Percentiles rank a stretch among this genome's conserved stretches.
phyloP scores from a whole-genome alignment of 805 yeast genomes.

The Wickerhamomyces ciferrii region DNA sequence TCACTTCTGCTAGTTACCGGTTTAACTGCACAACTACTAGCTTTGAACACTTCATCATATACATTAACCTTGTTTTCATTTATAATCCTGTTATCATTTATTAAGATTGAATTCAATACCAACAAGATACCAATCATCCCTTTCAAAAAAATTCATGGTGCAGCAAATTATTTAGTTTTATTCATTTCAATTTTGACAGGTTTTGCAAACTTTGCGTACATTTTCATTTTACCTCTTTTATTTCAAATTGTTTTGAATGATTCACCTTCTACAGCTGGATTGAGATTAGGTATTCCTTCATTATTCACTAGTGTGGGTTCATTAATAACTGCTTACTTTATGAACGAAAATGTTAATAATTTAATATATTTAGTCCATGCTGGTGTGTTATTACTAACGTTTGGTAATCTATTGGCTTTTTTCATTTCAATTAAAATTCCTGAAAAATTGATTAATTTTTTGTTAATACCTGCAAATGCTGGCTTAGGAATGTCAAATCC shows the following conservation, averaged over 20 bases:
- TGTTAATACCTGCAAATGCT: conserved; percentile 37
- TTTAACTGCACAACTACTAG: conserved; percentile 25
- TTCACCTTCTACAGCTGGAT: conserved; percentile 34
- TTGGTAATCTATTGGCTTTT: conserved; percentile 35
- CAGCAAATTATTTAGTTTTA: conserved; percentile 21
- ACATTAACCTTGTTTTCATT: conserved; percentile 9
- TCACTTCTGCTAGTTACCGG: conserved; percentile 27
- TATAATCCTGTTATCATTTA: conserved; percentile 10
- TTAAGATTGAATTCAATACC: conserved; percentile 20
- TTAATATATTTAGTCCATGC: conserved; percentile 23
- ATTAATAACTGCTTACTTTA: conserved; percentile 30
- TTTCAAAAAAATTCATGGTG: conserved; percentile 19
- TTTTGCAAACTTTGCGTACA: conserved; percentile 31
- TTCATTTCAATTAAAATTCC: conserved; percentile 29
- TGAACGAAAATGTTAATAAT: conserved; percentile 25
- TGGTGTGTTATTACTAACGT: conserved; percentile 30
- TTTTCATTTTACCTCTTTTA: conserved; percentile 36
- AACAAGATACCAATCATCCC: conserved; percentile 29
- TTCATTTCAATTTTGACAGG: conserved; percentile 32
- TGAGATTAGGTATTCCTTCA: conserved; percentile 36
- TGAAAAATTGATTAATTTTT: conserved; percentile 32
- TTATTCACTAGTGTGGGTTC: conserved; percentile 39
- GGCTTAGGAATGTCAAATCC: conserved; percentile 56
- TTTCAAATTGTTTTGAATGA: conserved; percentile 38
- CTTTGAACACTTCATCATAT: conserved; percentile 15